Evolutionary conservation across 2,329 filamentous ascomycete species (phyloP), one percentile per base, ranked within the genome.

Genomic region (Alternaria tenuissima): DNA sequence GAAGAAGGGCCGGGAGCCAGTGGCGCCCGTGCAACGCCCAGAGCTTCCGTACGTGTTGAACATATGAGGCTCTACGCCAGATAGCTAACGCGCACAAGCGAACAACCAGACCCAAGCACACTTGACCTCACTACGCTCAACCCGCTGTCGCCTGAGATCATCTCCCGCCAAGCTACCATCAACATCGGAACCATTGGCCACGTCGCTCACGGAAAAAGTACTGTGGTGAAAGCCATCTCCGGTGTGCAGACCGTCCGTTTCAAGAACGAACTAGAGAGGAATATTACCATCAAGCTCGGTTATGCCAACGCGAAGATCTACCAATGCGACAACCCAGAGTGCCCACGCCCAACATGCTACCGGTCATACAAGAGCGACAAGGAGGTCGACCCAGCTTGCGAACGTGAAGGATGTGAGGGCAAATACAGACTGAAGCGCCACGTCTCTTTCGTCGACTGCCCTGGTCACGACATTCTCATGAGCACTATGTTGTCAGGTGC

Each of bases 401-500:
- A 99, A 84, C 88, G 95, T 69, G 92, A 97, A 65, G 94, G 94
- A 70, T 99, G 95, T 77, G 83, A 82, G 59, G 95, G 95, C 61
- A 94, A 85, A 75, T 99, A 98, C 83, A 85, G 92, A 76, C 83
- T 99, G 76, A 83, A 96, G 75, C 89, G 63, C 34, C 63, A 71
- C 54, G 72, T 78, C 69, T 94, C 92, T 16, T 99, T 98, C 80
- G 95, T 98, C 71, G 95, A 98, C 82, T 98, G 95, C 86, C 95
- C 95, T 58, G 95, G 95, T 81, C 95, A 99, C 92, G 95, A 99
- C 84, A 99, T 99, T 93, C 94, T 99, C 80, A 99, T 99, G 95
- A 98, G 94, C 83, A 99, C 95, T 74, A 99, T 99, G 95, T 90
- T 99, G 86, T 99, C 95, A 77, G 95, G 95, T 77, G 95, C 95